Conservation (phyloP, 2,329 filamentous ascomycete species). For the Pochonia chlamydosporia region DNA sequence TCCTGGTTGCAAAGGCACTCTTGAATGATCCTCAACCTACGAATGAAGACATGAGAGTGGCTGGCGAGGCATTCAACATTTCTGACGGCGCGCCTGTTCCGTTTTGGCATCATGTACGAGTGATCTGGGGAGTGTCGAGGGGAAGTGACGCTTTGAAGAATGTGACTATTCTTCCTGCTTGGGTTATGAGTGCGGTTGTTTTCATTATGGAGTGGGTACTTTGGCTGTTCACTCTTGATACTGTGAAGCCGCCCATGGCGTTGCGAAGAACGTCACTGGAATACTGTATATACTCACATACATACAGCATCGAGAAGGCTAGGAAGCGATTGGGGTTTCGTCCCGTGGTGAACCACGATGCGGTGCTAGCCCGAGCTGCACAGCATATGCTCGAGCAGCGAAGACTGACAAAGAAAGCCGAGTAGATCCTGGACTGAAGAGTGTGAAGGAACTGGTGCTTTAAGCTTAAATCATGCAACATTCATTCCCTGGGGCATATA, state of each 20-base stretch:
- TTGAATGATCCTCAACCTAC: conserved; percentile 8
- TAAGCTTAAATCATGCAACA: no score
- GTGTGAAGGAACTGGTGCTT: no score
- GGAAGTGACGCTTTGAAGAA: conserved; percentile 8
- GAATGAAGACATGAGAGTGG: conserved; percentile 13
- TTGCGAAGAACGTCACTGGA: conserved; percentile 16
- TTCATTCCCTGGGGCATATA: no score
- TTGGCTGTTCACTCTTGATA: conserved; percentile 18
- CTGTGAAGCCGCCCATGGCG: conserved; percentile 15
- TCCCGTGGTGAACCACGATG: conserved; percentile 12
- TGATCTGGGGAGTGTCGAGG: conserved; percentile 18
- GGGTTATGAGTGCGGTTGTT: conserved; percentile 16
- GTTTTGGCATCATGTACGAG: conserved; percentile 24
- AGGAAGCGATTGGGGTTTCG: conserved; percentile 12
- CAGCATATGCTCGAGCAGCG: background rate
- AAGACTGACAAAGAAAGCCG: no score
- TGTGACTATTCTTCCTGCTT: conserved; percentile 16
- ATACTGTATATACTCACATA: conserved; percentile 16
- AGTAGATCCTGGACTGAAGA: no score
- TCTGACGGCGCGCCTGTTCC: conserved; percentile 24
- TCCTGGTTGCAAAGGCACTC: conserved; percentile 22
- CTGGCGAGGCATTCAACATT: conserved; percentile 29
- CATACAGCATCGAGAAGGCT: conserved; percentile 14
- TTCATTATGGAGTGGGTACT: conserved; percentile 15
- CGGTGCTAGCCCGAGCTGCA: conserved; percentile 2